phyloP scores from a whole-genome alignment of 164 flowering plant species.

The Liriodendron chinense region DNA sequence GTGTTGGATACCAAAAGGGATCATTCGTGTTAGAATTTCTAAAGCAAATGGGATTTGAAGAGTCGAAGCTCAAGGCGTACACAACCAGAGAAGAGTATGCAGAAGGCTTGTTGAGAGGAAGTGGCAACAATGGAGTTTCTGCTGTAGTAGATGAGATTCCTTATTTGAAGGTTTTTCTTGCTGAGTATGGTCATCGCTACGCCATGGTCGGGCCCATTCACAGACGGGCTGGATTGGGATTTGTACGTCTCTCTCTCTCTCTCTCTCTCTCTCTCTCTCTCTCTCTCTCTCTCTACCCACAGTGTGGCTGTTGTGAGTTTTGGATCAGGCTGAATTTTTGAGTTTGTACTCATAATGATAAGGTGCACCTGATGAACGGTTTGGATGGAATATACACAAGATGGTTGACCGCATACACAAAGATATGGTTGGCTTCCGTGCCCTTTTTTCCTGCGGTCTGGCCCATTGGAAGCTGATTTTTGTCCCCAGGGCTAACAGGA shows the following conservation, averaged over 20 bases:
- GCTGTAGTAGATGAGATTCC: slow-evolving; percentile 40
- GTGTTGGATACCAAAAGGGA: slow-evolving; percentile 6
- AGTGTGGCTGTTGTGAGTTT: too few species aligned
- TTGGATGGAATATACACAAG: too few species aligned
- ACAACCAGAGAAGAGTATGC: slow-evolving; percentile 19
- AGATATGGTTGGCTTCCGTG: too few species aligned
- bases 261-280: neutral
- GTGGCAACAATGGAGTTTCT: slow-evolving; percentile 27
- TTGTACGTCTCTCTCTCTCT: slow-evolving; percentile 30
- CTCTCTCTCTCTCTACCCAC: too few species aligned
- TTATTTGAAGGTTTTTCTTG: slow-evolving; percentile 26
- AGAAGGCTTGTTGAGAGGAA: slow-evolving; percentile 20
- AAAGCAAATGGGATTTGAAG: slow-evolving; percentile 21
- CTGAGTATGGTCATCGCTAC: neutral
- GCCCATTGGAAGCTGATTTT: too few species aligned
- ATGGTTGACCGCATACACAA: too few species aligned
- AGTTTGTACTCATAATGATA: too few species aligned
- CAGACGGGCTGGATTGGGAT: slow-evolving; percentile 42
- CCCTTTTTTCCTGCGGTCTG: too few species aligned
- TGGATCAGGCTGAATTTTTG: too few species aligned
- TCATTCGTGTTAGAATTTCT: slow-evolving; percentile 12
- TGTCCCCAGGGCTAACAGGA: too few species aligned
- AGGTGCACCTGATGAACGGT: too few species aligned
- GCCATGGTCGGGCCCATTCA: slow-evolving; percentile 21
- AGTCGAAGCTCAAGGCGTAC: slow-evolving; percentile 19